A percentile compares a stretch with the other conserved stretches of the same genome.
Evolutionary conservation across 768 basidiomycete species (phyloP).

Genomic region (Pulveroboletus ravenelii): DNA sequence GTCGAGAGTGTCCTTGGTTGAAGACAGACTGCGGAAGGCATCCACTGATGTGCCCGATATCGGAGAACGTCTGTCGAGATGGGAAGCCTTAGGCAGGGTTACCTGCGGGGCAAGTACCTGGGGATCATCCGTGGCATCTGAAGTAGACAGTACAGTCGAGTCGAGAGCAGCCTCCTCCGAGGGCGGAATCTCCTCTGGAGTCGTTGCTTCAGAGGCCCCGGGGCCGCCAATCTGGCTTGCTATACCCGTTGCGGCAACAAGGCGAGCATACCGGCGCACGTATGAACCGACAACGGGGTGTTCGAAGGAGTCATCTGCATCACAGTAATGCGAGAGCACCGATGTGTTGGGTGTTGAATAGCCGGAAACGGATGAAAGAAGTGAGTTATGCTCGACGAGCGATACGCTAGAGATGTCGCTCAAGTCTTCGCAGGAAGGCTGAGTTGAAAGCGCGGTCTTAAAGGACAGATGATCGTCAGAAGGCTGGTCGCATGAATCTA

Average conservation of each 20-base stretch:
- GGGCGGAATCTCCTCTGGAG: not conserved
- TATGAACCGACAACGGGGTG: not conserved
- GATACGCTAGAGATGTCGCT: constrained; percentile 17
- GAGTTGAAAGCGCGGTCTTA: constrained; percentile 23
- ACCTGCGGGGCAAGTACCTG: not conserved
- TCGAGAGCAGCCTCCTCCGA: not conserved
- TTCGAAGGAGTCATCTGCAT: constrained; percentile 9
- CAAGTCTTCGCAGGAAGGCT: constrained; percentile 18
- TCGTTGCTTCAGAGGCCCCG: not conserved
- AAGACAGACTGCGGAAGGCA: not conserved
- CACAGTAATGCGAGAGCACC: constrained; percentile 16
- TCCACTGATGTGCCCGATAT: not conserved
- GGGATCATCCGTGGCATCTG: not conserved
- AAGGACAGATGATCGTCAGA: constrained; percentile 22
- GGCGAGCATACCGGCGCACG: not conserved
- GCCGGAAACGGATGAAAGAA: constrained; percentile 16
- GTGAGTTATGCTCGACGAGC: constrained; percentile 13
- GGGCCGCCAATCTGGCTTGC: not conserved
- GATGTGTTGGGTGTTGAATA: constrained; percentile 25
- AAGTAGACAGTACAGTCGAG: not conserved
- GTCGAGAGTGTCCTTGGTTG: not conserved
- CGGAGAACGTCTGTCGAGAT: not conserved
- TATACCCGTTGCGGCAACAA: not conserved
- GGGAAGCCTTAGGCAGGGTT: not conserved
- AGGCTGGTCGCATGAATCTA: constrained; percentile 10